Conservation (phyloP, 352 stramenopile genomes). For the Globisporangium canariense region DNA sequence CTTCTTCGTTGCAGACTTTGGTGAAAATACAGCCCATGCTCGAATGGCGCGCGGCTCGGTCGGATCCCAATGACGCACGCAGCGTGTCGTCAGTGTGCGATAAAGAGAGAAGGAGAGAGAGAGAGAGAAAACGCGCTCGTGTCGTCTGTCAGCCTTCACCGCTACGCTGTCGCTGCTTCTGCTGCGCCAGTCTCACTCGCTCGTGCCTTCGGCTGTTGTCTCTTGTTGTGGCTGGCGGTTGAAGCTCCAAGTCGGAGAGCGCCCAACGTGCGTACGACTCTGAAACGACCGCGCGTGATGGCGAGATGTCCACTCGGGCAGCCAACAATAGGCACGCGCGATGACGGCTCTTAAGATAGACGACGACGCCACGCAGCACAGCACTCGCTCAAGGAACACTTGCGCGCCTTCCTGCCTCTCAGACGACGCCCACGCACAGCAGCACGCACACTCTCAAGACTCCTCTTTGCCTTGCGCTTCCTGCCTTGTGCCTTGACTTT, state of each 20-base stretch:
- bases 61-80: not conserved
- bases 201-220: not conserved
- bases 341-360: not conserved
- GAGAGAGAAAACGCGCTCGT: not conserved
- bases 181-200: not conserved
- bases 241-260: not conserved
- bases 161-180: not conserved
- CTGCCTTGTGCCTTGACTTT: too few species aligned
- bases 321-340: not conserved
- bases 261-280: not conserved
- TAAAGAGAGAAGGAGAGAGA: too few species aligned
- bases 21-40: slow-evolving; percentile 23
- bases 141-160: not conserved
- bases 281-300: slow-evolving; percentile 4
- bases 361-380: not conserved
- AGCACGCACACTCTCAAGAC: not conserved
- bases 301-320: slow-evolving; percentile 6
- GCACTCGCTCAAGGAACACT: not conserved
- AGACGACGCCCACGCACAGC: not conserved
- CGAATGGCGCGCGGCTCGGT: not conserved
- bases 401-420: too few species aligned
- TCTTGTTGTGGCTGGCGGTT: not conserved
- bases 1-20: slow-evolving; percentile 19
- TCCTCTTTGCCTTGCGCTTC: too few species aligned
- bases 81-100: not conserved